Conservation (phyloP, 805 yeast species). For the Lachancea fermentati region DNA sequence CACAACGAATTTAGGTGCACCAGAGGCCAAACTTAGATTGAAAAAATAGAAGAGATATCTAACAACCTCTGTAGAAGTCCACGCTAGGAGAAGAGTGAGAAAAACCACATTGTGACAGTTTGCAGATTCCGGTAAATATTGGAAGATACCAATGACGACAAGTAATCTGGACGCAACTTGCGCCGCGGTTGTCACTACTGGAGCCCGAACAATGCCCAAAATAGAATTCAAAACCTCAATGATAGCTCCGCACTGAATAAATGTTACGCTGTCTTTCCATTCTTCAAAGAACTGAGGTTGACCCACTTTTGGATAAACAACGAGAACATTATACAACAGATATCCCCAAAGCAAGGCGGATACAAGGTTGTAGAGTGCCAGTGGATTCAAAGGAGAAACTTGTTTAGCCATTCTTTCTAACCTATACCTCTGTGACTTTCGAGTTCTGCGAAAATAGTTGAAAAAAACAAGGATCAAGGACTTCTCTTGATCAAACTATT, state of each 20-base stretch:
- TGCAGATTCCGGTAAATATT: slow-evolving; percentile 66
- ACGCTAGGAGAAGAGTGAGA: slow-evolving; percentile 65
- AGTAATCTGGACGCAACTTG: slow-evolving; percentile 85
- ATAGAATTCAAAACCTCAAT: slow-evolving; percentile 76
- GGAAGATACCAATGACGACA: slow-evolving; percentile 77
- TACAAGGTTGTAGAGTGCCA: slow-evolving; percentile 46
- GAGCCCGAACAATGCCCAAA: slow-evolving; percentile 78
- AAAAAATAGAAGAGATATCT: slow-evolving; percentile 73
- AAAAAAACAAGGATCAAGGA: too few species aligned
- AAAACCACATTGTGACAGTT: slow-evolving; percentile 46
- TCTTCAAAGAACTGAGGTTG: slow-evolving; percentile 61
- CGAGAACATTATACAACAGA: slow-evolving; percentile 40
- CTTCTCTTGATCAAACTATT: neutral
- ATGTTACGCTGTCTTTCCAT: slow-evolving; percentile 52
- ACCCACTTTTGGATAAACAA: slow-evolving; percentile 42
- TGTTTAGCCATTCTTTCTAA: slow-evolving; percentile 17
- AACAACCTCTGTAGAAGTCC: slow-evolving; percentile 93
- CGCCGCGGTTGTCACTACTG: slow-evolving; percentile 73
- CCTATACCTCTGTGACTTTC: slow-evolving; percentile 7
- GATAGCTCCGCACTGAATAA: slow-evolving; percentile 72
- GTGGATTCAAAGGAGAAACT: slow-evolving; percentile 21
- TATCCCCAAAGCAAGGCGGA: slow-evolving; percentile 52
- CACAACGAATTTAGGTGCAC: slow-evolving; percentile 61
- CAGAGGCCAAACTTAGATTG: slow-evolving; percentile 18
- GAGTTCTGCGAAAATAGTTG: neutral